Evolutionary conservation across 441 rosid species (phyloP), one percentile per base, ranked within the genome.

Genomic region (Pelargonium hybrid): DNA sequence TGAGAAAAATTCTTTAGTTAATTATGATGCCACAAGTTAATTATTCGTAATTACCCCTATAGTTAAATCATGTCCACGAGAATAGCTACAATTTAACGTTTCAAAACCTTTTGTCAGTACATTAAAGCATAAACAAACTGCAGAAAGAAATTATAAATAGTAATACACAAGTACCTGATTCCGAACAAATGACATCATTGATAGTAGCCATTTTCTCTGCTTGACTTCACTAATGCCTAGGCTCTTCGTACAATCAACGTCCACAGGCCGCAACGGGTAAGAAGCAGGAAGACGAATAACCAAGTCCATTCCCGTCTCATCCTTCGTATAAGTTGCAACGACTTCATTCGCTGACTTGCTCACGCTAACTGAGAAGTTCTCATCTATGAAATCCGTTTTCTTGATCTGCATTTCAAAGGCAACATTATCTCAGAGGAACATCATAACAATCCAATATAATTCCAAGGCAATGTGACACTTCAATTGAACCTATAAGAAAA

Each of bases 191-290:
- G 84, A 54, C 85, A 82, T 88, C 98, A 90, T 90, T 48, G 98
- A 94, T 95, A 94, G 87, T 74, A 90, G 76, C 98, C 97, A 91
- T 78, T 90, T 94, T 83, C 98, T 86, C 84, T 90, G 97, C 84
- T 91, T 94, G 59, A 90, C 96, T 66, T 94, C 96, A 61, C 90
- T 87, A 52, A 94, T 89, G 71, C 97, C 98, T 20, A 91, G 81
- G 81, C 96, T 94, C 88, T 88, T 89, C 77, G 83, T 75, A 78
- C 97, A 90, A 15, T 82, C 92, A 67, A 93, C 96, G 77, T 90
- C 96, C 48, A 93, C 97, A 56, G 89, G 83, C 54, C 89, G 87
- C 71, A 94, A 84, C 7, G 97, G 97, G 74, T 91, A 94, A 66
- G 97, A 86, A 52, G 83, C 87, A 76, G 98, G 98, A 72, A 94